Base-by-base conservation (phyloP, 495 filamentous ascomycete genomes). In the Mytilinidion resinicola region DNA sequence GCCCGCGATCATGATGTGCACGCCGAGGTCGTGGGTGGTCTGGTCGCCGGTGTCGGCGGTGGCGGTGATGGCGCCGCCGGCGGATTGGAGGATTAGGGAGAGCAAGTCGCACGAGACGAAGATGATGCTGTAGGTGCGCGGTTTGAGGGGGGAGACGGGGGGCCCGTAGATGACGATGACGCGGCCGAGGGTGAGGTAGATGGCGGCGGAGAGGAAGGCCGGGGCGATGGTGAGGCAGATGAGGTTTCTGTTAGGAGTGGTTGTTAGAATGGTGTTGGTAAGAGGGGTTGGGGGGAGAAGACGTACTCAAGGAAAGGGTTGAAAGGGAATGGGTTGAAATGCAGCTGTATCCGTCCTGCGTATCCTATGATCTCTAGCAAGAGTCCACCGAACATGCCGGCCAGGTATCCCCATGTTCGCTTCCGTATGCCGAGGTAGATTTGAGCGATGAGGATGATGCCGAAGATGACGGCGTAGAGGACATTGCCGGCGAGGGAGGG, bases 1-100 rank as follows among this genome's bases (percentile, higher is more conserved):
- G 33, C 85, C 85, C 0, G 81, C 82, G 47, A 87, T 75, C 79
- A 88, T 84, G 68, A 84, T 81, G 69, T 84, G 69, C 66, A 79
- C 76, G 19, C 85, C 85, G 0, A 52, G 1, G 34, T 56, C 41
- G 1, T 72, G 55, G 2, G 67, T 48, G 44, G 68, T 41, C 17
- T 67, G 52, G 59, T 78, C 69, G 1, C 75, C 75, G 8, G 61
- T 58, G 8, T 14, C 10, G 35, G 75, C 72, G 5, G 71, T 68
- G 20, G 77, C 74, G 7, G 82, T 78, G 21, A 86, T 71, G 30
- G 70, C 83, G 30, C 85, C 85, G 25, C 85, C 85, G 11, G 69
- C 67, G 39, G 81, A 82, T 71, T 88, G 85, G 0, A 87, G 71
- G 21, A 84, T 56, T 3, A 88, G 79, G 0, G 82, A 82, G 62